Evolutionary conservation across 176 grass and related monocot species (phyloP).

Genomic region (Luzula sylvatica): DNA sequence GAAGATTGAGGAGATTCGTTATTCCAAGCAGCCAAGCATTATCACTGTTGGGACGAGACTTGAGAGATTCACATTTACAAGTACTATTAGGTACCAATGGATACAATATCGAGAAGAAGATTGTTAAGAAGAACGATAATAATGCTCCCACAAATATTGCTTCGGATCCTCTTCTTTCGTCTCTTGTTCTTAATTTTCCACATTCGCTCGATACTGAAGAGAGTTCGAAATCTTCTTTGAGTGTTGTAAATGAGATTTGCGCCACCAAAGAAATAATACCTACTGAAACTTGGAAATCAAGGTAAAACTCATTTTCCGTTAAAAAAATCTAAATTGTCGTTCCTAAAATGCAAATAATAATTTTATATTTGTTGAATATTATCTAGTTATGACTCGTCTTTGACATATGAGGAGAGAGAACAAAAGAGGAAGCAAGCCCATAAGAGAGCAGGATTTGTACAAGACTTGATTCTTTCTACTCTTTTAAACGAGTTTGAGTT

Average conservation of each 20-base stretch:
- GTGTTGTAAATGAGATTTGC: constrained; percentile 25
- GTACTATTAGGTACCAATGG: constrained; percentile 64
- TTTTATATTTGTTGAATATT: not conserved
- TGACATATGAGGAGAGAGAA: constrained; percentile 80
- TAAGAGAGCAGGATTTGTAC: constrained; percentile 65
- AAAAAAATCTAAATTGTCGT: too few species aligned
- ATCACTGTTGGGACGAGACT: constrained; percentile 65
- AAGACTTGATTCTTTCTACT: constrained; percentile 72
- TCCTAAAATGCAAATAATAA: too few species aligned
- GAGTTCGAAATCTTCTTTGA: constrained; percentile 54
- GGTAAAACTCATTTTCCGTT: constrained; percentile 26
- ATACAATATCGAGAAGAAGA: constrained; percentile 35
- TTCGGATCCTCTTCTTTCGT: constrained; percentile 80
- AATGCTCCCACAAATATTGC: constrained; percentile 52
- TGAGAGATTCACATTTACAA: constrained; percentile 85
- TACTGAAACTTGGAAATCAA: constrained; percentile 34
- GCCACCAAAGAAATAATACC: constrained; percentile 34
- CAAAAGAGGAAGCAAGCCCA: constrained; percentile 70
- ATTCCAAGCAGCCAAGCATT: constrained; percentile 74
- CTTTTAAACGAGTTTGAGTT: constrained; percentile 66
- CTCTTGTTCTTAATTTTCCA: constrained; percentile 63
- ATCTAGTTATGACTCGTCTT: constrained; percentile 48
- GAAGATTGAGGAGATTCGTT: constrained; percentile 61
- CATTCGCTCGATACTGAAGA: constrained; percentile 49
- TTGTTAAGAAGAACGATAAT: constrained; percentile 11